phyloP scores from a whole-genome alignment of 371 early-diverging fungal genomes.

The Zopfochytrium polystomum region DNA sequence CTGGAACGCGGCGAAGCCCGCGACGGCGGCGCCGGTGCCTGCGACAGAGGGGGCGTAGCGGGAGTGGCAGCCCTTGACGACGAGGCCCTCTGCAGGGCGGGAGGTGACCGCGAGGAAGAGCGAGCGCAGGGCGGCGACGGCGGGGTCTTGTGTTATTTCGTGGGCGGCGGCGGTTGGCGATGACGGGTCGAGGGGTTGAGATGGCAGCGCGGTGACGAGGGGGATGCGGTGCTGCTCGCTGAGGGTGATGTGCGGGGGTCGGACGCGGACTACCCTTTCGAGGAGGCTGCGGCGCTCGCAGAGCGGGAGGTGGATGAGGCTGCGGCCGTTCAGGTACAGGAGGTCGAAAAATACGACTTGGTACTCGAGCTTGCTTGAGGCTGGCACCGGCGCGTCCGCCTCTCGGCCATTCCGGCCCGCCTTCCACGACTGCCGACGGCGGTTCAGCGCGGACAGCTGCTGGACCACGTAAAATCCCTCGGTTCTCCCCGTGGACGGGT shows the following conservation, averaged over 20 bases:
- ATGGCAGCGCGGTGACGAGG: not conserved
- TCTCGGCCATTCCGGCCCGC: constrained; percentile 1
- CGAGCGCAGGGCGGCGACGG: constrained; percentile 7
- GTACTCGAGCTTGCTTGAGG: constrained; percentile 4
- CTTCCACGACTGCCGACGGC: not conserved
- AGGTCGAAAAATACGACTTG: constrained; percentile 26
- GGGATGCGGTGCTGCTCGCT: constrained; percentile 15
- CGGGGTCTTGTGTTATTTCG: not conserved
- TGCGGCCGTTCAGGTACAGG: constrained; percentile 15
- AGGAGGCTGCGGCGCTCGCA: constrained; percentile 12
- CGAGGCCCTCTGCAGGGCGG: constrained; percentile 25
- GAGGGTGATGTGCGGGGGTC: constrained; percentile 6
- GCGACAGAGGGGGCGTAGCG: constrained; percentile 17
- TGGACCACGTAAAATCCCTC: constrained; percentile 19
- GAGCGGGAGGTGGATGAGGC: constrained; percentile 9
- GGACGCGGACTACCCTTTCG: constrained; percentile 5
- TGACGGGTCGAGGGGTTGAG: not conserved
- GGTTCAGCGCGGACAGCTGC: constrained; percentile 5
- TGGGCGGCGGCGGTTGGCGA: too few relatives aligned
- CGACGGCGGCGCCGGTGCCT: too few relatives aligned
- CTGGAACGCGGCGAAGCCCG: too few relatives aligned
- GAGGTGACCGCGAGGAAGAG: constrained; percentile 17
- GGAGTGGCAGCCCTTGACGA: constrained; percentile 21
- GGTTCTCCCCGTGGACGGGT: constrained; percentile 7
- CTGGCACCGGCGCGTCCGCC: not conserved